A percentile compares a stretch with the other conserved stretches of the same genome.
Conservation (phyloP, 495 filamentous ascomycete species). For the Poronia punctata region DNA sequence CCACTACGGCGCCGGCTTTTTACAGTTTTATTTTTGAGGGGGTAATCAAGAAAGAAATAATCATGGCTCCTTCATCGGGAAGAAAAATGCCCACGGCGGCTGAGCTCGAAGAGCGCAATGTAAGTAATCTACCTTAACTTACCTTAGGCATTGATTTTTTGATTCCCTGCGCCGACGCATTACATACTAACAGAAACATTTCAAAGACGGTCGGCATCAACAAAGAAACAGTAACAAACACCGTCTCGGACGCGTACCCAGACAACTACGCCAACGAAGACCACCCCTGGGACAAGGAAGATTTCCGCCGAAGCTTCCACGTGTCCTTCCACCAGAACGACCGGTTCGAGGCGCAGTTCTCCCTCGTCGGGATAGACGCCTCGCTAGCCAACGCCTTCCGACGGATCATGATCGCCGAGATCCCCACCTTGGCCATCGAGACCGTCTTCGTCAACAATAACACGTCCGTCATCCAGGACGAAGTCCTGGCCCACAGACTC, state of each 20-base stretch:
- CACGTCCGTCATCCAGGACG: slow-evolving; percentile 94
- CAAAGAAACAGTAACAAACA: slow-evolving; percentile 79
- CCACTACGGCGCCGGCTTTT: too few relatives aligned
- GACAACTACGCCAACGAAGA: slow-evolving; percentile 87
- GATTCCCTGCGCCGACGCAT: too few relatives aligned
- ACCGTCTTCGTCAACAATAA: slow-evolving; percentile 87
- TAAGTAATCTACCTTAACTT: slow-evolving; percentile 9
- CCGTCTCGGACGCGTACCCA: slow-evolving; percentile 83
- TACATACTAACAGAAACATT: too few relatives aligned
- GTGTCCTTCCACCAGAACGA: slow-evolving; percentile 80
- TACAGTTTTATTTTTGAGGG: too few relatives aligned
- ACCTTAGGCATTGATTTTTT: slow-evolving; percentile 6
- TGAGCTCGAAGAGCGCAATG: slow-evolving; percentile 36
- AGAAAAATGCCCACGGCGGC: slow-evolving; percentile 28
- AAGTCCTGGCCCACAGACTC: slow-evolving; percentile 82
- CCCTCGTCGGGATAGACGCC: slow-evolving; percentile 84
- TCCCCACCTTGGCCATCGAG: slow-evolving; percentile 91
- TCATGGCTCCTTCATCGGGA: slow-evolving; percentile 36
- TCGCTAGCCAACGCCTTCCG: slow-evolving; percentile 96
- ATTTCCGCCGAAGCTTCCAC: slow-evolving; percentile 59
- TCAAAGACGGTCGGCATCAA: slow-evolving; percentile 87
- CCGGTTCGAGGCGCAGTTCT: slow-evolving; percentile 71
- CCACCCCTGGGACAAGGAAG: slow-evolving; percentile 73
- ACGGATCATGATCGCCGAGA: slow-evolving; percentile 90
- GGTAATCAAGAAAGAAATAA: too few relatives aligned